Conservation (phyloP, 2,329 filamentous ascomycete species). For the Fusarium oligoseptatum region DNA sequence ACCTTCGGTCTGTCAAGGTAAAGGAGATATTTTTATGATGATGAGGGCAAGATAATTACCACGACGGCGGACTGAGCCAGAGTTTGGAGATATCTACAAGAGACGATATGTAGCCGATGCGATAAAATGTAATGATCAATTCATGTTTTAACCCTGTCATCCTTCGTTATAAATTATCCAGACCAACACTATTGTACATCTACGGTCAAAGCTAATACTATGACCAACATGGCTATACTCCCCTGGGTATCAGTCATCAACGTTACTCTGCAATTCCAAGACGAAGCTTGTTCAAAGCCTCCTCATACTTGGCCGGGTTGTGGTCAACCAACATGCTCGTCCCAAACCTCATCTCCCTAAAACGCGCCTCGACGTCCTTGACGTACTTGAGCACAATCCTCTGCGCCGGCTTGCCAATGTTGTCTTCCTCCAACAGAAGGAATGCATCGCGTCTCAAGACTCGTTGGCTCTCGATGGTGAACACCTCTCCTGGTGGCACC, state of each 20-base stretch:
- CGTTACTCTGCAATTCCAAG: slow-evolving; percentile 58
- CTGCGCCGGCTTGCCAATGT: slow-evolving; percentile 74
- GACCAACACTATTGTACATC: slow-evolving; percentile 3
- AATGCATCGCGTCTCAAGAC: slow-evolving; percentile 78
- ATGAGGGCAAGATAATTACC: slow-evolving; percentile 70
- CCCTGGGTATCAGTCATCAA: slow-evolving; percentile 17
- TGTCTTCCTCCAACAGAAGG: slow-evolving; percentile 58
- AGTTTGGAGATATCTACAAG: background rate
- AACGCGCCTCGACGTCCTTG: slow-evolving; percentile 76
- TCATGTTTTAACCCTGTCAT: background rate
- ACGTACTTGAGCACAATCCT: slow-evolving; percentile 79
- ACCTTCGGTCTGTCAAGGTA: slow-evolving; percentile 80
- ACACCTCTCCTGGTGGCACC: slow-evolving; percentile 82
- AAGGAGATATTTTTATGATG: slow-evolving; percentile 81
- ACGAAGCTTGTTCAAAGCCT: slow-evolving; percentile 72
- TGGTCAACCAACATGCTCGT: slow-evolving; percentile 83
- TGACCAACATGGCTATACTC: background rate
- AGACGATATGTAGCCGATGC: background rate
- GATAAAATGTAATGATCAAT: background rate
- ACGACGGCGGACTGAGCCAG: slow-evolving; percentile 46
- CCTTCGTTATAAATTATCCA: background rate
- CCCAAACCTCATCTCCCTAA: slow-evolving; percentile 78
- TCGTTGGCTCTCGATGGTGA: slow-evolving; percentile 76
- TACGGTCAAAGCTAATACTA: background rate
- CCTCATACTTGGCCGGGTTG: slow-evolving; percentile 80